These are phyloP conservation scores for Lobulomyces angularis DNA, from an alignment of 192 early-diverging fungal species.

Conservation along the genomic window DNA sequence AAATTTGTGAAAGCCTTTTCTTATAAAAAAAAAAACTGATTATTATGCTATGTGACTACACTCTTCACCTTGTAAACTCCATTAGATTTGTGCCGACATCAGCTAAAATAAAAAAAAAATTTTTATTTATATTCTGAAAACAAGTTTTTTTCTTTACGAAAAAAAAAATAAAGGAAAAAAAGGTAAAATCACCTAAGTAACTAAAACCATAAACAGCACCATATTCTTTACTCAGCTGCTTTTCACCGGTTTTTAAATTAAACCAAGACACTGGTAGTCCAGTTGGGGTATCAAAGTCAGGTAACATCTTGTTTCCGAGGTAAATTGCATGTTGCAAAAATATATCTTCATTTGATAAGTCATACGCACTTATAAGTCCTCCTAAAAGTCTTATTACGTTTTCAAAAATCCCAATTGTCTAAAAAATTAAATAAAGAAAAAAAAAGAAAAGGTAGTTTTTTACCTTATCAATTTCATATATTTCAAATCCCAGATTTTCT, in stretches of 20 bases:
- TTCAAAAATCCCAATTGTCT: constrained; percentile 73
- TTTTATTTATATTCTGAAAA: background rate
- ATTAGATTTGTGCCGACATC: constrained; percentile 59
- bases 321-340: constrained; percentile 60
- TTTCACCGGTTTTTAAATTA: constrained; percentile 27
- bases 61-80: no score
- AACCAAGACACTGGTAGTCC: constrained; percentile 60
- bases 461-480: background rate
- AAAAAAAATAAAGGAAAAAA: background rate
- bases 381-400: constrained; percentile 70
- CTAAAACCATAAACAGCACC: constrained; percentile 11
- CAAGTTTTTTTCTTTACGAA: background rate
- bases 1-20: no score
- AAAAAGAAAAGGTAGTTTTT: background rate
- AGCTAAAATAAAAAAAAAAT: constrained; percentile 30
- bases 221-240: no score
- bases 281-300: constrained; percentile 60
- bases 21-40: no score
- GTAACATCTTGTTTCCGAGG: constrained; percentile 51
- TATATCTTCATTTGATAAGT: constrained; percentile 56
- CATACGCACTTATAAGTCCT: constrained; percentile 73
- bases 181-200: constrained; percentile 8
- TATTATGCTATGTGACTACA: no score
- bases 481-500: constrained; percentile 43
- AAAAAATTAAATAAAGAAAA: no score